Conservation (phyloP, 2,329 filamentous ascomycete genomes). For the Chaetomium olivaceum region DNA sequence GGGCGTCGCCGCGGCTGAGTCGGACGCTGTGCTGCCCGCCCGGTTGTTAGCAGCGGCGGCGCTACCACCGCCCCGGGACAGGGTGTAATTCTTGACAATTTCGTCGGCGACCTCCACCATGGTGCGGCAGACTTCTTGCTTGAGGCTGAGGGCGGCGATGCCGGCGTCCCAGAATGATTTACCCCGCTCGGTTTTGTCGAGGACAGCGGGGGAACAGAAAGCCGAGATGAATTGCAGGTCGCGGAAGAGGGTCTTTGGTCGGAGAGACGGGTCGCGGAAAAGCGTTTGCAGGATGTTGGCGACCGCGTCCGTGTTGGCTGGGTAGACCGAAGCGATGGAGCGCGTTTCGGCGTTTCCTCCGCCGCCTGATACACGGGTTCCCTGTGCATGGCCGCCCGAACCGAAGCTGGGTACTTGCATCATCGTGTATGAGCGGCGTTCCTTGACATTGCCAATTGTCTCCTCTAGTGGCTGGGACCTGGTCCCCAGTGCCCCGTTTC, state of each 20-base stretch:
- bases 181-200: conserved; percentile 63
- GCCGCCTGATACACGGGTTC: conserved; percentile 38
- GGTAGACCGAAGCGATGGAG: conserved; percentile 51
- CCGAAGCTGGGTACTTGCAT: conserved; percentile 38
- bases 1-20: conserved; percentile 9
- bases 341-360: conserved; percentile 51
- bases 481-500: conserved; percentile 22
- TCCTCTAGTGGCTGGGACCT: conserved; percentile 58
- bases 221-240: conserved; percentile 75
- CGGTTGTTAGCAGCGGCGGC: conserved; percentile 13
- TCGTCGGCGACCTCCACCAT: conserved; percentile 66
- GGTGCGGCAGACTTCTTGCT: conserved; percentile 81
- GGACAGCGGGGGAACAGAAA: conserved; percentile 60
- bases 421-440: conserved; percentile 63
- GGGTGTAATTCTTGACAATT: conserved; percentile 62
- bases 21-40: conserved; percentile 23
- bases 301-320: conserved; percentile 63
- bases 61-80: conserved; percentile 49
- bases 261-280: conserved; percentile 66
- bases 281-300: conserved; percentile 66
- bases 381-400: conserved; percentile 24
- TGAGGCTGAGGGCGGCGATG: conserved; percentile 82
- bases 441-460: conserved; percentile 68
- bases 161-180: conserved; percentile 92
- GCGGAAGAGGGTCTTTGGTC: conserved; percentile 79